Evolutionary conservation across 306 rosid genomes (phyloP), one percentile per base, ranked within the genome.

Genomic region (Quercus gilva): DNA sequence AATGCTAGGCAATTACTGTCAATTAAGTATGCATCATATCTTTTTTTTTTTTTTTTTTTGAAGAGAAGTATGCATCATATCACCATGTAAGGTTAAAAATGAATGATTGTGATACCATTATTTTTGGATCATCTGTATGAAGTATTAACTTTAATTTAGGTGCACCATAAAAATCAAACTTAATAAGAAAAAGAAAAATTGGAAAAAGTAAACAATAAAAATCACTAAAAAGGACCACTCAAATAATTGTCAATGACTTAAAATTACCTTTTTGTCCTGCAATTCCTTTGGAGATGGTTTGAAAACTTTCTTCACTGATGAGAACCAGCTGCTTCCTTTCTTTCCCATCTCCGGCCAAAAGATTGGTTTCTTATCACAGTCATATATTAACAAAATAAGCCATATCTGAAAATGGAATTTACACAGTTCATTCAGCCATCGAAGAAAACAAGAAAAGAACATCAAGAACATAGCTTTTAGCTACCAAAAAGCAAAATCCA

Each of bases 251-350:
- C 33, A 65, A 35, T 49, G 15, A 49, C 17, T 12, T 8, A 75
- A 14, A 6, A 23, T 72, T 55, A 92, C 97, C 96, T 91, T 91
- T 74, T 84, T 89, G n/a, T 83, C 89, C 52, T 87, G 84, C 76
- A 84, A 78, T 53, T 87, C 90, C 88, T 91, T 93, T 1, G 92
- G 81, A 84, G 98, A 86, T 55, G 87, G 81, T 81, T 88, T 91
- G 84, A 95, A 93, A 33, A 86, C 99, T 82, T 85, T 95, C 92
- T 90, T 95, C 79, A 95, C 97, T 0, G 98, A 83, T 1, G 98
- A 91, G 84, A 95, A 93, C 99, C 99, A 95, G 58, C 92, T 58
- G 51, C 79, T 81, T 82, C 94, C 86, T 87, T 95, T 95, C 93
- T 93, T 95, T 72, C 97, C 98, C 99, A 95, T 95, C 77, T 78